Evolutionary conservation across 2,329 filamentous ascomycete species (phyloP), one percentile per base, ranked within the genome.

Genomic region (Cladosporium colombiae): DNA sequence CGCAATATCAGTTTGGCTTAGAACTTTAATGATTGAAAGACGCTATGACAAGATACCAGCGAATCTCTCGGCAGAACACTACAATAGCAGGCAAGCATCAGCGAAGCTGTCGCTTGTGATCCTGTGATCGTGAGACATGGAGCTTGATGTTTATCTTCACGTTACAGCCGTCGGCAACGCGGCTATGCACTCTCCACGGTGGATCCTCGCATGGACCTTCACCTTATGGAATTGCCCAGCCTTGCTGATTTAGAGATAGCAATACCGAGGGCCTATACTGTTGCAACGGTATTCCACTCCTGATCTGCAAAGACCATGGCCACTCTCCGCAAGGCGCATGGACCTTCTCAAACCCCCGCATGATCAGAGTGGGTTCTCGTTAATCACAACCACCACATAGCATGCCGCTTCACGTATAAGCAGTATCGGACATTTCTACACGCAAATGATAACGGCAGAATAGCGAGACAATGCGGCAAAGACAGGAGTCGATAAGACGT

Each of bases 1-100:
- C 74, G 74, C 37, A 77, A 78, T 23, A 79, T 81, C 74, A 81
- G 78, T 60, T 66, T 81, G 65, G 79, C 78, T 33, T 81, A 67
- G 66, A 1, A 27, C 27, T 16, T n/a, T 58, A 23, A 62, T 33
- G 50, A 52, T 29, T 55, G 2, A 35, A 57, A 21, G 55, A 40
- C 31, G 21, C 18, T 14, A 37, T 40, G 6, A 14, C 5, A 18
- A 33, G 27, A 14, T 33, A 29, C 16, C 52, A 29, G 14, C 52
- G n/a, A 21, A 13, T 5, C 10, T 55, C 27, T 31, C 52, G 27
- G 52, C 16, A 21, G 52, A 4, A 55, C 11, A 33, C 14, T 14
- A 33, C 29, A 21, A n/a, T 21, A 55, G 33, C 16, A 31, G 27
- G 31, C n/a, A 57, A 40, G 33, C 33, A 27, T 50, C 18, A 25